phyloP scores from a whole-genome alignment of 345 rosid genomes.

The Melaleuca quinquenervia region DNA sequence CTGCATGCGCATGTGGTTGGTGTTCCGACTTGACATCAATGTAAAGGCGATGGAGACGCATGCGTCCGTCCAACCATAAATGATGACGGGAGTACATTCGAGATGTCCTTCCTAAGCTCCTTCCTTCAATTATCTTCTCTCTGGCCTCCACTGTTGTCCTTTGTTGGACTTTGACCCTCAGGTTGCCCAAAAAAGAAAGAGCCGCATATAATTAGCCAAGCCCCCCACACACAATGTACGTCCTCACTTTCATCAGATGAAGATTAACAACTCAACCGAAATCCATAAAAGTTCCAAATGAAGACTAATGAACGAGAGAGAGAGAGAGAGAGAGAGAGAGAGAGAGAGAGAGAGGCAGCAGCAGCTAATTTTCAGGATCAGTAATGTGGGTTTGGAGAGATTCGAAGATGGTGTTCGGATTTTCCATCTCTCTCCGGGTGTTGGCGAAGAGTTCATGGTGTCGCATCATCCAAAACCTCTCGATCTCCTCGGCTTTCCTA shows the following conservation, averaged over 20 bases:
- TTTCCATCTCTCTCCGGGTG: not conserved
- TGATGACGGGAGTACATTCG: not conserved
- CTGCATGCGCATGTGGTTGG: not conserved
- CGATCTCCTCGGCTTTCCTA: conserved; percentile 31
- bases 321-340: not conserved
- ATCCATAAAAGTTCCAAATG: not conserved
- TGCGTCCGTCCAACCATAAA: not conserved
- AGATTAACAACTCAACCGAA: not conserved
- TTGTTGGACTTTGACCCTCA: not conserved
- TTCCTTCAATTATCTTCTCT: not conserved
- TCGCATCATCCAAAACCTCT: conserved; percentile 46
- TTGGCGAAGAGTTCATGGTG: not conserved
- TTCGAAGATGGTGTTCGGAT: not conserved
- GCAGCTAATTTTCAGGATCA: not conserved
- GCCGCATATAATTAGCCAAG: not conserved
- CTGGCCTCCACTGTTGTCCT: not conserved
- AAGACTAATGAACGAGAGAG: not conserved
- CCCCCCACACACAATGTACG: not conserved
- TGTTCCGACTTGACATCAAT: not conserved
- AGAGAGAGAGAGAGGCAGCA: not conserved
- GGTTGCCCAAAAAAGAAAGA: not conserved
- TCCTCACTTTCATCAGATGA: not conserved
- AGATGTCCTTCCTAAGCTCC: not conserved
- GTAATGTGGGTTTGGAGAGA: not conserved
- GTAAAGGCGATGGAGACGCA: not conserved